phyloP scores from a whole-genome alignment of 257 asterid species.

The Solanum virginianum region DNA sequence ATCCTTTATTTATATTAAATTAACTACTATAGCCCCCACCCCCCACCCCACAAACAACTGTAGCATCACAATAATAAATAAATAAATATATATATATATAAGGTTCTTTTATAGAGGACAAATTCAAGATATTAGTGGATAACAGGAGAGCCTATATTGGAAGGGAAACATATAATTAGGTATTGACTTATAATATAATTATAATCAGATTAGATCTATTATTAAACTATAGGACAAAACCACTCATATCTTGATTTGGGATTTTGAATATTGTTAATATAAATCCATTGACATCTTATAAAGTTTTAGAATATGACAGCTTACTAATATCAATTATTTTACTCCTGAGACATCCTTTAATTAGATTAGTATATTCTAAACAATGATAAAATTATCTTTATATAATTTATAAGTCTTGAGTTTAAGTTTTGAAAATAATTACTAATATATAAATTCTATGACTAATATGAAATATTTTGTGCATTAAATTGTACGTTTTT shows the following conservation, averaged over 20 bases:
- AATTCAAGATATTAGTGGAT: not conserved
- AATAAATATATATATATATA: not conserved
- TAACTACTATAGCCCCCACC: too few species aligned
- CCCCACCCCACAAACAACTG: too few species aligned
- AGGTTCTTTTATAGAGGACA: not conserved
- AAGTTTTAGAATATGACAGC: conserved; percentile 4
- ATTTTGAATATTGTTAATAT: not conserved
- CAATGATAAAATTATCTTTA: not conserved
- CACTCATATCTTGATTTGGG: not conserved
- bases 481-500: not conserved
- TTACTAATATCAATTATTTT: not conserved
- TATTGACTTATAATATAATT: conserved; percentile 4
- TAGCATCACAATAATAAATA: not conserved
- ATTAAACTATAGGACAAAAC: not conserved
- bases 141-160: not conserved
- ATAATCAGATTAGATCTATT: not conserved
- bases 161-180: not conserved
- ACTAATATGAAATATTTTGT: not conserved
- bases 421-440: fast-evolving
- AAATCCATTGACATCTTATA: not conserved
- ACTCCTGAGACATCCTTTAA: not conserved
- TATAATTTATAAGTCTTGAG: not conserved
- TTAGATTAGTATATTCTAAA: fast-evolving
- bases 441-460: not conserved
- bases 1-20: not conserved